Evolutionary conservation across 139 green algal species (phyloP).

Genomic region (Raphidocelis subcapitata): DNA sequence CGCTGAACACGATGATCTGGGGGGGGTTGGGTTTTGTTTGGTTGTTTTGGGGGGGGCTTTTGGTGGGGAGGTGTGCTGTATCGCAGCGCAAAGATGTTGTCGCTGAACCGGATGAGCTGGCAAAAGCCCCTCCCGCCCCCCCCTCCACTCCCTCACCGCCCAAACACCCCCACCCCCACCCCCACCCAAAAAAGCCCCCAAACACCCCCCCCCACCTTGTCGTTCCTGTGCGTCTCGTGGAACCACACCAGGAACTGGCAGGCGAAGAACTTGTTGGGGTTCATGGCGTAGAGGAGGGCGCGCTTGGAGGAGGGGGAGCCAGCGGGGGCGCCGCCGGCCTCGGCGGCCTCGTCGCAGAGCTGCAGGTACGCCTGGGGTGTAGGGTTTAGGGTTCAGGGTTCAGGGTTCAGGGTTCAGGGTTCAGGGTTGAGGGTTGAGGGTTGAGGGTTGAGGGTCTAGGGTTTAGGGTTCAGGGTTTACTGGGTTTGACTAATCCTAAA

Average conservation of each 20-base stretch:
- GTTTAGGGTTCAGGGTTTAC: too few species aligned
- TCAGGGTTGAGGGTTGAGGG: too few species aligned
- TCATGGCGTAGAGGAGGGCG: slow-evolving; percentile 98
- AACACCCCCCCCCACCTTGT: slow-evolving; percentile 54
- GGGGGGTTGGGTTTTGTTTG: slow-evolving; percentile 38
- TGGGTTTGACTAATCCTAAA: too few species aligned
- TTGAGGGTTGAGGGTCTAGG: too few species aligned
- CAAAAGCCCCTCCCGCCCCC: too few species aligned
- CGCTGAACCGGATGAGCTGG: slow-evolving; percentile 94
- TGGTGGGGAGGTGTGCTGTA: too few species aligned
- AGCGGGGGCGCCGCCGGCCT: too few species aligned
- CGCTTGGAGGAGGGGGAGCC: slow-evolving; percentile 53
- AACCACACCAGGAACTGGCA: slow-evolving; percentile 96
- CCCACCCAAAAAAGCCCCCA: neutral
- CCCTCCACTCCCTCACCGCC: too few species aligned
- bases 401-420: too few species aligned
- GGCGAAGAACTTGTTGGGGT: slow-evolving; percentile 95
- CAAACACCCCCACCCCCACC: neutral
- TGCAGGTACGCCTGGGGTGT: too few species aligned
- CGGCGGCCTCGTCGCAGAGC: too few species aligned
- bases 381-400: slow-evolving; percentile 23
- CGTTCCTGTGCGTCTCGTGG: slow-evolving; percentile 80
- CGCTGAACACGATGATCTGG: slow-evolving; percentile 97
- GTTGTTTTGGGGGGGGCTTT: too few species aligned
- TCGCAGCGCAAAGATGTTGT: slow-evolving; percentile 97